phyloP scores from a whole-genome alignment of 1,284 basidiomycete species.

The Sanghuangporus baumii region DNA sequence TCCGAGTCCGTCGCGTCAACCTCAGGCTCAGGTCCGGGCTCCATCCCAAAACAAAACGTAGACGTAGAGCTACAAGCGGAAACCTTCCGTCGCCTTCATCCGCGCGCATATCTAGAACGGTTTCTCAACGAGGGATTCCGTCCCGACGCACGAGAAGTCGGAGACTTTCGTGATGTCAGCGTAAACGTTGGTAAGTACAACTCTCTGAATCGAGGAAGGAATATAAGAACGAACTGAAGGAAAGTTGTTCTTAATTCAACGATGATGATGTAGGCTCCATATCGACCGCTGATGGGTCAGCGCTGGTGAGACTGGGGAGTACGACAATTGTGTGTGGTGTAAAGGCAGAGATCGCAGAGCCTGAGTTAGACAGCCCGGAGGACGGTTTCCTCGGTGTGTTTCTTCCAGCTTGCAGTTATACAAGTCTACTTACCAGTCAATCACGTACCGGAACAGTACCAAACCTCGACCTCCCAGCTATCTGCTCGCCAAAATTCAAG shows the following conservation, averaged over 20 bases:
- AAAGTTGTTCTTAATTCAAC: not conserved
- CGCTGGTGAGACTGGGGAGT: conserved; percentile 83
- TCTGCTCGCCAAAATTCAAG: conserved; percentile 91
- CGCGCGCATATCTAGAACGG: conserved; percentile 72
- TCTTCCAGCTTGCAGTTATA: not conserved
- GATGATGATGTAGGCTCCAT: conserved; percentile 59
- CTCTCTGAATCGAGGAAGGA: conserved; percentile 5
- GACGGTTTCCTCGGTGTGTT: conserved; percentile 77
- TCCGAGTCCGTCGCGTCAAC: conserved; percentile 3
- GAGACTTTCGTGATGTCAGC: conserved; percentile 62
- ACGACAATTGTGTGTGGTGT: conserved; percentile 92
- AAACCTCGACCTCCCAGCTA: conserved; percentile 87
- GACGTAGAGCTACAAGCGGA: conserved; percentile 45
- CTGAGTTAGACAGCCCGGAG: conserved; percentile 68
- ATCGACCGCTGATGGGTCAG: conserved; percentile 85
- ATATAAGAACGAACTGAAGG: not conserved
- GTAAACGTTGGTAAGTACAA: conserved; percentile 65
- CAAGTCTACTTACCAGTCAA: too few relatives aligned
- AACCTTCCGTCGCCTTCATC: conserved; percentile 80
- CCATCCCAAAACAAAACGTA: not conserved
- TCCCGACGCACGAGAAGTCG: conserved; percentile 67
- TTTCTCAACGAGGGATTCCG: conserved; percentile 69
- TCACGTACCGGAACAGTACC: conserved; percentile 44
- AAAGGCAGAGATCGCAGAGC: conserved; percentile 91
- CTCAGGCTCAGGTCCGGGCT: not conserved